Base-by-base conservation (phyloP, 1,284 basidiomycete species). In the Vanrija pseudolonga region DNA sequence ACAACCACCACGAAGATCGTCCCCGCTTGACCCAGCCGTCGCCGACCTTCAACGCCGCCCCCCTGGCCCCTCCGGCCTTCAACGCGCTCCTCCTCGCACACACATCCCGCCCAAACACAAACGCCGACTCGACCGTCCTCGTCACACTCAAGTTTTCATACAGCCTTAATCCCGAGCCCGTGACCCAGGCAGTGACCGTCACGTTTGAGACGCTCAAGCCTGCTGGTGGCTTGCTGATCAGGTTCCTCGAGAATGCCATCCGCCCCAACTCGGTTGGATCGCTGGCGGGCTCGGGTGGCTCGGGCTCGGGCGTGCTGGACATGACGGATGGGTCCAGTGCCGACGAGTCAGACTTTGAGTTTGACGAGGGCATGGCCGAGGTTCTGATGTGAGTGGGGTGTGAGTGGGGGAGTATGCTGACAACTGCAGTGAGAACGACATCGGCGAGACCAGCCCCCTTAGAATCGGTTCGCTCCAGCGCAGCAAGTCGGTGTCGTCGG, bases 241-340 rank as follows among this genome's bases (percentile, higher is more conserved):
- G 48, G 9, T 65, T 64, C 47, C 44, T 66, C 20, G 57, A 66
- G n/a, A 45, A 53, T 15, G 42, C 42, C 12, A 47, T 60, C 17
- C 46, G 54, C 23, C 48, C 56, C 6, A 36, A 19, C 20, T 45
- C 42, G 17, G 17, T 32, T 12, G 45, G 45, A 28, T 47, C 39
- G 38, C 19, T n/a, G 28, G 14, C 54, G 19, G 24, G 37, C 45
- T 18, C 42, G 42, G 50, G 49, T 32, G 37, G 51, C 28, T 19
- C 45, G 23, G 53, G 52, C 26, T n/a, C 56, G 12, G 55, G 56
- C n/a, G 59, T 59, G 32, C 9, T 32, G 9, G 62, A 58, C 9
- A 59, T 67, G 65, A 68, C 67, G 7, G 68, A 70, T 47, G 60
- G 62, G 6, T 61, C 59, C 45, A 64, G 62, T 20, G 59, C 59